Evolutionary conservation across 148 eudicot species (phyloP), one percentile per base, ranked within the genome.

Genomic region (Rhododendron mucronatum): DNA sequence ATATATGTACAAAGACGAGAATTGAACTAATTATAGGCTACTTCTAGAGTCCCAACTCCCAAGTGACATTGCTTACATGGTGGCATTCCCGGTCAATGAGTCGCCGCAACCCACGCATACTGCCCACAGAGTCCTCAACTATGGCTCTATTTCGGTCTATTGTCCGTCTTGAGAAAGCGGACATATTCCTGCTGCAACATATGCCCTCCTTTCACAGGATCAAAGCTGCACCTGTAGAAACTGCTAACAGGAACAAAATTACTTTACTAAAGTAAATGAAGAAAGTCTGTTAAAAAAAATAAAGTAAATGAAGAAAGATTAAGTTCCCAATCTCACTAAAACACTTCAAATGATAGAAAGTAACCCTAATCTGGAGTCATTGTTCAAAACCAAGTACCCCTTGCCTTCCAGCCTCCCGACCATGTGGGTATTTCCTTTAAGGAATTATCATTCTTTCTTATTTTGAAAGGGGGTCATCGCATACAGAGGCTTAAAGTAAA

Each of bases 131-230:
- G 50, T 87, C 20, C 20, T 83, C 53, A 26, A 35, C 47, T 16
- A 83, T 33, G 15, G 5, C 37, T 47, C 86, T 90, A 94, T 86
- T 90, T 88, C 14, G 91, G 83, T 87, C 83, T 88, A 35, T 84
- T 87, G 84, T 94, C 95, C 16, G 95, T 90, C 90, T 93, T 94
- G 86, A 94, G 93, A 88, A 97, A 95, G 59, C 94, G 94, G 41
- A 95, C 88, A 75, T 92, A 93, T 84, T 97, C 99, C 88, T 91
- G 90, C 89, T 94, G 98, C 35, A 93, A 90, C 98, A 97, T 95
- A 78, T 88, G 90, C 84, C 98, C 99, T 83, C 98, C 98, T 71
- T 93, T 93, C 87, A 91, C 92, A 71, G 93, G 95, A 91, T 97
- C 96, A 84, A 93, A 94, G 81, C 93, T 87, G 92, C 95, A 95